These are phyloP conservation scores for Aureobasidium sp. DNA, from an alignment of 2,329 filamentous ascomycete species.

Conservation along the genomic window DNA sequence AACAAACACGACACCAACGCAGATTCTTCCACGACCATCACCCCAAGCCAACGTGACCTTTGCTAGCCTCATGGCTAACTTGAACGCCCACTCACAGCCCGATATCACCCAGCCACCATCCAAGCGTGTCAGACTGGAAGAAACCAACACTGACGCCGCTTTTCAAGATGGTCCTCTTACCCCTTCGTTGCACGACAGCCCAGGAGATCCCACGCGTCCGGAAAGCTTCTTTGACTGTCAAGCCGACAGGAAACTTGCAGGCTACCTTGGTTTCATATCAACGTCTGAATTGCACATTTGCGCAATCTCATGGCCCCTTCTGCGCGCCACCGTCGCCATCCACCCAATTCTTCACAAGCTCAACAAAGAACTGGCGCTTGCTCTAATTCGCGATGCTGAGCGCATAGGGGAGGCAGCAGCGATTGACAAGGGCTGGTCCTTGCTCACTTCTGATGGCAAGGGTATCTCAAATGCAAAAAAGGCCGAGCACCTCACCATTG, in stretches of 20 bases:
- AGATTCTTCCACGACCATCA: not conserved
- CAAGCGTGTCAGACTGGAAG: not conserved
- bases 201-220: not conserved
- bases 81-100: not conserved
- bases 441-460: slow-evolving; percentile 3
- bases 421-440: not conserved
- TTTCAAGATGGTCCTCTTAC: not conserved
- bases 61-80: not conserved
- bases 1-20: not conserved
- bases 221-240: not conserved
- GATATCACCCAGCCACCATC: not conserved
- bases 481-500: not conserved
- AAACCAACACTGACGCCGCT: not conserved
- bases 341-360: not conserved
- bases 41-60: not conserved
- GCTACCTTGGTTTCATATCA: not conserved
- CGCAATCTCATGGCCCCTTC: not conserved
- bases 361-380: not conserved
- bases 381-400: not conserved
- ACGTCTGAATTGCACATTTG: not conserved
- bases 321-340: not conserved
- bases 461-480: not conserved
- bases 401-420: not conserved
- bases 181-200: not conserved
- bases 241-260: not conserved